Base-by-base conservation (phyloP, 768 basidiomycete species). In the Coprinopsis sp. region DNA sequence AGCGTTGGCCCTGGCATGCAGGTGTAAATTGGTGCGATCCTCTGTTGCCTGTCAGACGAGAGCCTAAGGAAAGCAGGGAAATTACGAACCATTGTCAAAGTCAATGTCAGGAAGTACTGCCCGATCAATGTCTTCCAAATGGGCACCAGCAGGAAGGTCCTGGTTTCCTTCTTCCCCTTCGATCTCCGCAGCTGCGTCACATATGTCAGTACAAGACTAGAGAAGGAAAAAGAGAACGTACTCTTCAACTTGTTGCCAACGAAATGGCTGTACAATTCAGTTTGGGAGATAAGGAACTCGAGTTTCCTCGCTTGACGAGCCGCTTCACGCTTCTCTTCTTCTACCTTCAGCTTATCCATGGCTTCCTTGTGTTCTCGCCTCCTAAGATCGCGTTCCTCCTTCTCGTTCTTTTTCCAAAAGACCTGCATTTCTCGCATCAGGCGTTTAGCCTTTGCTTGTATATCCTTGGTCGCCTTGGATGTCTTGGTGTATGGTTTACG, bases 341-440 rank as follows among this genome's bases (percentile, higher is more conserved):
- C 92, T 25, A 90, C 66, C 64, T 84, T 89, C 19, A 89, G 79
- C 41, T 91, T 80, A 57, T 94, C 91, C 56, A 81, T 76, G 10
- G 92, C 91, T 62, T 96, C 94, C 64, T 93, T 93, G 63, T 97
- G 92, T 56, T 94, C 92, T 40, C 88, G 88, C 65, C 89, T 91
- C 52, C 93, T 82, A 11, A 87, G 80, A 51, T 96, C 93, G 37
- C 91, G 73, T 66, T 97, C 95, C 63, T 95, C 92, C 58, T 92
- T 92, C 66, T 98, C 95, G 54, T 96, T 97, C 67, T 92, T 92
- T 70, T 90, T 94, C 92, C 92, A 96, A 67, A 94, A 93, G 16
- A 92, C 81, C 51, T 94, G 81, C 87, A 97, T 92, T 72, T 97
- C 93, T 23, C 92, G 82, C 87, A 91, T 91, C 30, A 94, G 71